Base-by-base conservation (phyloP, 345 rosid species). In the Melaleuca alternifolia region DNA sequence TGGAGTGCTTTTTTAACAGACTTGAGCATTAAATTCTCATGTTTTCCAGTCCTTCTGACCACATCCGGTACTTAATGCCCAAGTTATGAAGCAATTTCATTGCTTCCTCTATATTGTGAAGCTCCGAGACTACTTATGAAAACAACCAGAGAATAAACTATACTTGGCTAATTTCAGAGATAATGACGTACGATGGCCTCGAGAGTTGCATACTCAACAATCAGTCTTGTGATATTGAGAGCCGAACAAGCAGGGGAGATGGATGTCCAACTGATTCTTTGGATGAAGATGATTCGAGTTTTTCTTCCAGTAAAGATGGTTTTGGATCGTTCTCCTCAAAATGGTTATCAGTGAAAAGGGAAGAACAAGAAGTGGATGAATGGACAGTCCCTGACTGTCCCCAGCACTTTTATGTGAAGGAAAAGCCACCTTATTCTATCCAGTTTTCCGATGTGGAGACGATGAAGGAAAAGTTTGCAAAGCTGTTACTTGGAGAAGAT, bases 241-340 rank as follows among this genome's bases (percentile, higher is more conserved):
- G 98, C 89, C 87, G 96, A 88, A 93, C 95, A 82, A 96, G 97
- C 91, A 89, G 93, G 89, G 99, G 94, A 82, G 98, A 94, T 86
- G 96, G 95, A 51, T 92, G 96, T 86, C 87, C 90, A 12, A 94
- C 95, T 9, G 98, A 97, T 85, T 97, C 98, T 23, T 87, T 94
- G 83, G 98, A 95, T 65, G 98, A 95, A 84, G 98, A 93, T 88
- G 94, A 91, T 51, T 93, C 98, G 28, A 96, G 96, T 92, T 95
- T 97, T 90, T 96, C 98, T 65, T 97, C 99, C n/a, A 96, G 98
- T 91, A 97, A 94, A 90, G 99, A 97, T 84, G 96, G 89, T 84
- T 95, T 87, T 54, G 96, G 99, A 79, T 97, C 99, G 41, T 92
- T 96, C 84, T 93, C 98, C 86, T 97, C 99, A 0, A 95, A 97